Base-by-base conservation (phyloP, 2,329 filamentous ascomycete species). In the Zasmidium angulare region DNA sequence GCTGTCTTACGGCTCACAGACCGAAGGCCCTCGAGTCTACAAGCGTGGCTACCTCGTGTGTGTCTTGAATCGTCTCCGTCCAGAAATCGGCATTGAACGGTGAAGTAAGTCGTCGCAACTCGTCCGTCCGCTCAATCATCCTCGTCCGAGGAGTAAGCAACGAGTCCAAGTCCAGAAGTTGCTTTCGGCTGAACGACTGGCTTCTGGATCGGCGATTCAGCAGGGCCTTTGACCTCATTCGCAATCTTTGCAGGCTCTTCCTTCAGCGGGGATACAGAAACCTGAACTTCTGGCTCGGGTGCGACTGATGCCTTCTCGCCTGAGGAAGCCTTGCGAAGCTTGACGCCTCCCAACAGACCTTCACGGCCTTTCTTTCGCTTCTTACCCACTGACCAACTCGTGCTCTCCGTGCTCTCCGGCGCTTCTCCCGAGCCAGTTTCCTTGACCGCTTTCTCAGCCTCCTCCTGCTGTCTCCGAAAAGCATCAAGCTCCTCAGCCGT, bases 401-500 rank as follows among this genome's bases (percentile, higher is more conserved):
- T 65, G 14, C 50, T 50, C 47, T 64, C 64, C 20, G 73, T 77
- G 64, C 80, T 79, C 66, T 85, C 83, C 1, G 79, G 79, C 62
- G 82, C 78, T 60, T 84, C 81, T 53, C 81, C 81, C 62, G 84
- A 51, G 6, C 26, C 60, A 46, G 55, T 58, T 4, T 22, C 57
- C 77, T 56, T 67, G 3, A 63, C 73, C 29, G 75, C 78, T 64
- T 80, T 80, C 70, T 87, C 84, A 0, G 80, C 82, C 62, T 85
- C 81, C 63, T 86, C 83, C 60, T 83, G 84, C 66, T 84, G 82
- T 61, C 78, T 79, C 26, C 84, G 80, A 64, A 88, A 88, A 1
- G 77, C 67, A 46, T 86, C 83, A 11, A 88, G 73, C 67, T 84
- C 82, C 63, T 86, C 83, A 3, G 76, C 75, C 0, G 84, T 87